These are phyloP conservation scores for Pelagomonas calceolata DNA, from an alignment of 108 stramenopile species.

Conservation along the genomic window DNA sequence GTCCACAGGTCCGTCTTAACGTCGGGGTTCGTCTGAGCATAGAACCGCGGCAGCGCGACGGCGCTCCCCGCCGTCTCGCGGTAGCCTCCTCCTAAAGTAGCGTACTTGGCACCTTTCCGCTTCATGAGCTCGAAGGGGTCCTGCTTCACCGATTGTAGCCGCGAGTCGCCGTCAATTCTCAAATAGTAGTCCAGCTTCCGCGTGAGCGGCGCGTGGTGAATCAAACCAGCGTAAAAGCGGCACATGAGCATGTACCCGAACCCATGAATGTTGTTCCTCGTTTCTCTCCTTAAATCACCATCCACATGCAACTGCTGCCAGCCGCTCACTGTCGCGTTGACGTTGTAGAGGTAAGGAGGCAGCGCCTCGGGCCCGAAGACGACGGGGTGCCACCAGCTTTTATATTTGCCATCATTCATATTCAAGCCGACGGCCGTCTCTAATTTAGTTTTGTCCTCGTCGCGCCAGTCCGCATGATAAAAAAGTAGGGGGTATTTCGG, in stretches of 20 bases:
- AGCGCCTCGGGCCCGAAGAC: neutral
- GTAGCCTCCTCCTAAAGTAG: neutral
- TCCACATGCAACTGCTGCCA: neutral
- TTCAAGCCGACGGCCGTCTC: neutral
- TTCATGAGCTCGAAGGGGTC: neutral
- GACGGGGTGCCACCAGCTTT: neutral
- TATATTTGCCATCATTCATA: no score
- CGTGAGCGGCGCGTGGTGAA: neutral
- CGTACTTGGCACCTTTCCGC: neutral
- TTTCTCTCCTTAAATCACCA: neutral
- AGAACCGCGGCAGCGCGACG: neutral
- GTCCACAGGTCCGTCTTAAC: neutral
- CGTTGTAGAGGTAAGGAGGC: neutral
- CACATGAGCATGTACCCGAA: slow-evolving; percentile 1
- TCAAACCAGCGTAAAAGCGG: neutral
- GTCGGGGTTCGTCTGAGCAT: neutral
- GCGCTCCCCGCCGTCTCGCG: neutral
- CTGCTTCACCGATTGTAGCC: neutral
- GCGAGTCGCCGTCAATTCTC: neutral
- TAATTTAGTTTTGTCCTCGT: neutral
- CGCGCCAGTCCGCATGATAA: neutral
- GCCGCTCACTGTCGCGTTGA: neutral
- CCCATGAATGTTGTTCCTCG: neutral
- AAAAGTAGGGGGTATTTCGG: neutral
- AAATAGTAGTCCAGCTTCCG: neutral